These are phyloP conservation scores for Tuber brumale DNA, from an alignment of 495 filamentous ascomycete species.

Conservation along the genomic window DNA sequence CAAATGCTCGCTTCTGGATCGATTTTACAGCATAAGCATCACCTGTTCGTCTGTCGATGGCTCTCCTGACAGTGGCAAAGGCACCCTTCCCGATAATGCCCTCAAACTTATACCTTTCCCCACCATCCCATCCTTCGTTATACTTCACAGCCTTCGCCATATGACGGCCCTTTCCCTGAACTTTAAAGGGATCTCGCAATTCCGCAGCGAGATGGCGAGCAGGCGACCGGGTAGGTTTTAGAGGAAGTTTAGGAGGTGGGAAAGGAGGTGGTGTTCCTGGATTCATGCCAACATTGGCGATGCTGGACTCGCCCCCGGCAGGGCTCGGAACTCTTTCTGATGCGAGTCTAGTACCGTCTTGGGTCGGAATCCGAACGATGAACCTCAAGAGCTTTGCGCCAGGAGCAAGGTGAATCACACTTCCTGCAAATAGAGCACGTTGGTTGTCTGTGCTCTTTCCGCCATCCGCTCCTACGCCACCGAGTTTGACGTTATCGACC, in stretches of 20 bases:
- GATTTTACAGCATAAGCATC: constrained; percentile 81
- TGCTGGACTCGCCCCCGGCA: not conserved
- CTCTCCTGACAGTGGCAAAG: constrained; percentile 84
- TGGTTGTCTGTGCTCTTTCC: constrained; percentile 45
- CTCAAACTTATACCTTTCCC: constrained; percentile 71
- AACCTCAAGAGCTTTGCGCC: constrained; percentile 56
- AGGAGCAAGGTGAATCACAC: constrained; percentile 63
- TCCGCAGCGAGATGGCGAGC: not conserved
- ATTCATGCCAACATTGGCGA: constrained; percentile 31
- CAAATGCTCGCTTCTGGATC: constrained; percentile 78
- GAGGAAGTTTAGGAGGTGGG: constrained; percentile 12
- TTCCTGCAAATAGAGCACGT: constrained; percentile 64
- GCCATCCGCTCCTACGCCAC: constrained; percentile 44
- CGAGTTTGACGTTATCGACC: constrained; percentile 62
- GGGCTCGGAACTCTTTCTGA: constrained; percentile 13
- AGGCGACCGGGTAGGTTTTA: constrained; percentile 6
- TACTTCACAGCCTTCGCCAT: not conserved
- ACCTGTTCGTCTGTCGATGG: constrained; percentile 72
- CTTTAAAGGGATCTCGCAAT: constrained; percentile 17
- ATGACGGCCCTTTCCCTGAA: not conserved
- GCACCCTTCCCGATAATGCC: constrained; percentile 81
- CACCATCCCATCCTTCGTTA: constrained; percentile 65
- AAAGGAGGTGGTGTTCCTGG: constrained; percentile 11
- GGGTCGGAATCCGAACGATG: constrained; percentile 71
- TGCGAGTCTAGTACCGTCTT: constrained; percentile 55